Base-by-base conservation (phyloP, 2,329 filamentous ascomycete genomes). In the Colletotrichum spaethianum region DNA sequence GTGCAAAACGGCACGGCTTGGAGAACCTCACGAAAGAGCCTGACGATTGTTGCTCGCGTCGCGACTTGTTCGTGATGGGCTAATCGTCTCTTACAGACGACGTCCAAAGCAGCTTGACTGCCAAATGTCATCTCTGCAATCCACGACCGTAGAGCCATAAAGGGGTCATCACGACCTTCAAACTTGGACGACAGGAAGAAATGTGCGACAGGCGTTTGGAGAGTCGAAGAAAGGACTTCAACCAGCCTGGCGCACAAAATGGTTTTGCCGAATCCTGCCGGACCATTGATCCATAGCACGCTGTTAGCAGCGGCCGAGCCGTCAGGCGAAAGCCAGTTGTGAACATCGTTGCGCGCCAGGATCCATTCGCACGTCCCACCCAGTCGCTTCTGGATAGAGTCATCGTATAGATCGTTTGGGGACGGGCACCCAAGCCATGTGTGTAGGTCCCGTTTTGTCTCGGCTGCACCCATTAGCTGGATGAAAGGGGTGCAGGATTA, bases 231-330 rank as follows among this genome's bases (percentile, higher is more conserved):
- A 0, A 83, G n/a, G 42, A 79, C 48, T 14, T 82, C 53, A 0
- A 80, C 64, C 0, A 83, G 42, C 7, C 69, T 75, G 1, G 81
- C 76, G 62, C 79, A 79, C 0, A 82, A 68, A 1, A 82, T 52
- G 0, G 81, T 83, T 67, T 83, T 83, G 1, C 80, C 80, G 20
- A 79, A 81, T 0, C 80, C 78, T 40, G 78, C 67, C 33, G 75
- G 75, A 1, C 79, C 79, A 52, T 79, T 73, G 18, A 82, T 75
- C 81, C 81, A 83, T 0, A 83, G 68, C 2, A 81, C 0, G 14
- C 75, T 76, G 26, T 38, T 18, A 9, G 50, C 16, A 2, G 33
- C 40, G 2, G 48, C 20, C 18, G 60, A 33, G 28, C 53, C 63
- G 4, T 63, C 56, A 16, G 55, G 26, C 0, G 75, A 75, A 9